Base-by-base conservation (phyloP, 305 asterid species). In the Lippia alba region DNA sequence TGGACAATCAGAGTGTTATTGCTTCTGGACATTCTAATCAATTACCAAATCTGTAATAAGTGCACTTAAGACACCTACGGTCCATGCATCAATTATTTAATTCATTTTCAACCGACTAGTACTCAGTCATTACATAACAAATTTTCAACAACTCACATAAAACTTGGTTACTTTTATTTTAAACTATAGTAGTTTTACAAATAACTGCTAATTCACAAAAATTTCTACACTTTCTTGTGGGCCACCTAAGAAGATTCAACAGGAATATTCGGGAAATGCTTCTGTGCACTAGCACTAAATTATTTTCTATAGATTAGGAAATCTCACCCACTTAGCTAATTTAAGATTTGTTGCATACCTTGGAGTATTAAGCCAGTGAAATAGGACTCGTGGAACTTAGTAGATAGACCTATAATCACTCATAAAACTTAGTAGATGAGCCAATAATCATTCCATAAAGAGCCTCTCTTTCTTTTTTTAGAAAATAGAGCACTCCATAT, bases 41-140 rank as follows among this genome's bases (percentile, higher is more conserved):
- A 66, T 55, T 50, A 49, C 51, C 36, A 59, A 50, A 17, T 50
- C 53, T 32, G 44, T 66, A 24, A 24, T 36, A 65, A n/a, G 24
- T 39, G 62, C 48, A 0, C 16, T 3, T 33, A 17, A 32, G 56
- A 49, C 57, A 44, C 14, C 19, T 69, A 71, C 12, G 57, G 30
- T 24, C 30, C 30, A 24, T 30, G 19, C 59, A 72, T 32, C 8
- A 0, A 12, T 41, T 56, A 15, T 19, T 34, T 24, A 3, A 10
- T 32, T 32, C 33, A 30, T 41, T 61, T 67, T 54, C 44, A 12
- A 16, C 45, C 17, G 33, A 33, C 3, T 9, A 24, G 48, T 48
- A 18, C 36, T 9, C 36, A 18, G 20, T 46, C 19, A 34, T 56
- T 58, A 64, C 32, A 57, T 33, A n/a, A 17, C 64, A 58, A 51